A percentile compares a stretch with the other conserved stretches of the same genome.
phyloP scores from a whole-genome alignment of 306 rosid genomes.

The Dalbergia cochinchinensis region DNA sequence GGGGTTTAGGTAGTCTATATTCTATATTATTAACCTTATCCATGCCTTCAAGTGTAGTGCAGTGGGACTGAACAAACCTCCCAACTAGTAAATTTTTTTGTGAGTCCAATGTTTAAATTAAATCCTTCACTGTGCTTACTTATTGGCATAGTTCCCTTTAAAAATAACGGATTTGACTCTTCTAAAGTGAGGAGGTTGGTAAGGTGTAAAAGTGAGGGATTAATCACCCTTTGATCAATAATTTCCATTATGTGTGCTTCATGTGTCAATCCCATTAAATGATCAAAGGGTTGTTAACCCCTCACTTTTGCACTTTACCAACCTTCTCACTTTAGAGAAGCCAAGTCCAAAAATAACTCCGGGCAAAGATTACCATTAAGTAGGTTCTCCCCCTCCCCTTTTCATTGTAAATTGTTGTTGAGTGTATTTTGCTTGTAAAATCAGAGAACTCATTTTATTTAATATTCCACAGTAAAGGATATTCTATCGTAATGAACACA shows the following conservation, averaged over 20 bases:
- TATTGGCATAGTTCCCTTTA: background rate
- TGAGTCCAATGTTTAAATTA: background rate
- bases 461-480: conserved; percentile 73
- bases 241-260: too few relatives aligned
- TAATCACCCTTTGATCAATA: too few relatives aligned
- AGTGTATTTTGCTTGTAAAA: background rate
- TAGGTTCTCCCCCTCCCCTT: background rate
- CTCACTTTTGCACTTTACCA: too few relatives aligned
- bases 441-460: conserved; percentile 19
- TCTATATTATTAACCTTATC: background rate
- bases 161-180: background rate
- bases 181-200: too few relatives aligned
- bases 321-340: too few relatives aligned
- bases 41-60: conserved; percentile 18
- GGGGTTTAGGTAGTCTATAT: conserved; percentile 9
- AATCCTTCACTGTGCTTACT: background rate
- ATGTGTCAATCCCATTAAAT: too few relatives aligned
- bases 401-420: background rate
- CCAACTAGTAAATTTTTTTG: background rate
- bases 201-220: too few relatives aligned
- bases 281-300: too few relatives aligned
- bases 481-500: conserved; percentile 89
- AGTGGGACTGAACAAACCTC: background rate
- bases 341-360: background rate
- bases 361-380: background rate